A percentile compares a stretch with the other conserved stretches of the same genome.
Conservation (phyloP, 345 rosid species). For the Lepidium didymum region DNA sequence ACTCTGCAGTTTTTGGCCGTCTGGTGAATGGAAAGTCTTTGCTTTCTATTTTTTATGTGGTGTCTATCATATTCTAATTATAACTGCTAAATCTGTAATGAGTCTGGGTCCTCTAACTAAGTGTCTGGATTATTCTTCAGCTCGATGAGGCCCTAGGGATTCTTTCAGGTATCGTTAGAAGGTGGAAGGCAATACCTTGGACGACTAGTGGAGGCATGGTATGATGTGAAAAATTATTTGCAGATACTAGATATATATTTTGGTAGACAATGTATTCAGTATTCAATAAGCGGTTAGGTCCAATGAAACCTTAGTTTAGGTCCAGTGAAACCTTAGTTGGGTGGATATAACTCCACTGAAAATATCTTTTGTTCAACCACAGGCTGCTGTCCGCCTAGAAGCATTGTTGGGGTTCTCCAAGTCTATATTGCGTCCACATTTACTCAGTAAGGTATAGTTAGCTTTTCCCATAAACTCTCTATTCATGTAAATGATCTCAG, state of each 20-base stretch:
- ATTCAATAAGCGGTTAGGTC: background rate
- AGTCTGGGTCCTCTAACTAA: background rate
- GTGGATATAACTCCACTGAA: background rate
- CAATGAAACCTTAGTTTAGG: background rate
- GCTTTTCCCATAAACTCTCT: background rate
- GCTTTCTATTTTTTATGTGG: background rate
- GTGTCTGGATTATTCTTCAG: constrained; percentile 25
- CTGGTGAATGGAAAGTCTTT: background rate
- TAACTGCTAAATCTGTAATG: constrained; percentile 1
- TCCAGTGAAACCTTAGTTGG: too few species aligned
- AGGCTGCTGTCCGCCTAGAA: constrained; percentile 63
- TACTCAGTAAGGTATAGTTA: constrained; percentile 46
- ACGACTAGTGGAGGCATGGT: constrained; percentile 78
- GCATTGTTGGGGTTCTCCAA: constrained; percentile 46
- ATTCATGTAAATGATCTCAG: background rate
- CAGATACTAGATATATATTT: background rate
- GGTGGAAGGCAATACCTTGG: constrained; percentile 72
- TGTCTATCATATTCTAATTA: background rate
- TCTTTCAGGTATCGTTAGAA: constrained; percentile 39
- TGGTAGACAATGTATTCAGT: background rate
- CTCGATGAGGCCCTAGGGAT: constrained; percentile 42
- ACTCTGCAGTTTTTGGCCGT: background rate
- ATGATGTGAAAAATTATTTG: constrained; percentile 20
- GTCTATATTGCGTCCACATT: constrained; percentile 49
- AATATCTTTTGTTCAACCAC: constrained; percentile 3